A percentile compares a stretch with the other conserved stretches of the same genome.
Conservation (phyloP, 108 stramenopile species). For the Skeletonema tropicum region DNA sequence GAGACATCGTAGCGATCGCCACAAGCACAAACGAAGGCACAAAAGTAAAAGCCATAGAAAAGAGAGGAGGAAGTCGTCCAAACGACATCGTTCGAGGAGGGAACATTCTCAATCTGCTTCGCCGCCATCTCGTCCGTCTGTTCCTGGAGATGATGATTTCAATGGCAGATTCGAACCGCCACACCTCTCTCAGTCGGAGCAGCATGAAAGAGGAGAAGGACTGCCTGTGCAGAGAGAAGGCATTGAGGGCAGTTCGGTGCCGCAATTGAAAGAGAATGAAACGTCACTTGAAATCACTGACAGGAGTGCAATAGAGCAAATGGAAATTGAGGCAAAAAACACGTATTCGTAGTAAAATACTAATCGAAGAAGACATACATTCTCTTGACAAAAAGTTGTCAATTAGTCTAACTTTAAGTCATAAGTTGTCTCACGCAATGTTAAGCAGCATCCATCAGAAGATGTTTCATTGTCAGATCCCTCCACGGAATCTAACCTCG, state of each 20-base stretch:
- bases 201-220: neutral
- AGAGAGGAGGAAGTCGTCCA: neutral
- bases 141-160: neutral
- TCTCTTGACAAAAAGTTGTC: neutral
- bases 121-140: neutral
- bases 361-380: neutral
- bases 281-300: neutral
- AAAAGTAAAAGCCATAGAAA: neutral
- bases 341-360: neutral
- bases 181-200: neutral
- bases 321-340: neutral
- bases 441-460: conserved; percentile 28
- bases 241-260: neutral
- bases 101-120: neutral
- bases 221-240: neutral
- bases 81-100: neutral
- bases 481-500: conserved; percentile 8
- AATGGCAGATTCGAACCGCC: neutral
- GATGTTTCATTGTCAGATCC: conserved; percentile 1
- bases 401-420: conserved; percentile 35
- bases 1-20: neutral
- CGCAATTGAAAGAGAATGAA: neutral
- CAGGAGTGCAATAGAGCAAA: neutral
- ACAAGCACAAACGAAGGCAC: neutral
- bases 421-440: conserved; percentile 28